Evolutionary conservation across 2,329 filamentous ascomycete genomes (phyloP), one percentile per base, ranked within the genome.

Genomic region (Pseudophaeomoniella oleicola): DNA sequence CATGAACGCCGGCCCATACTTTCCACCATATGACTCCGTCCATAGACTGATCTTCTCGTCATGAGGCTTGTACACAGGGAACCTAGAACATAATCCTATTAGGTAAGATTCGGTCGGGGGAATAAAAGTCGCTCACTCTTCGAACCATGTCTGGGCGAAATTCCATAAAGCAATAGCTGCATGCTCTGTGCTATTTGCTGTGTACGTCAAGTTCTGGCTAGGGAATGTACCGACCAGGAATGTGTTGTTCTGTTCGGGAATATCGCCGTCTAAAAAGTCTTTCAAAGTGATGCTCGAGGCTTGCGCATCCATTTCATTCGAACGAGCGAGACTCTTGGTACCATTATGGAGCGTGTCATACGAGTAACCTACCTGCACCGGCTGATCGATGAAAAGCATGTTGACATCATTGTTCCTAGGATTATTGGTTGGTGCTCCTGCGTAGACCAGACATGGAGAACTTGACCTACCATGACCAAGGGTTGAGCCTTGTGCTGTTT

Each of bases 11-110:
- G 77, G 77, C 0, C 75, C 80, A 46, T 82, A 85, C 38, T 75
- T 71, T 10, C 81, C 81, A 19, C 77, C 72, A 51, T 82, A 79
- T 53, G 73, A 78, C 52, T 84, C 77, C 1, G 75, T 68, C 42
- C 80, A 81, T 3, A 83, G 57, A 46, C 76, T 75, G 37, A 83
- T 64, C 4, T 40, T 39, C 32, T 67, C 63, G 36, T 72, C 65
- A 34, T 66, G 64, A 3, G 62, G 63, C 47, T 66, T 58, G 46
- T 77, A 75, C 12, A 62, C 57, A 0, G 69, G 71, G 38, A 77
- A 78, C 27, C 69, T 42, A 53, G 50, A 30, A 48, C 36, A 31
- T 9, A 27, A 27, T 27, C 22, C 6, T n/a, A n/a, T n/a, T n/a
- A n/a, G n/a, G n/a, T n/a, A n/a, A n/a, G n/a, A n/a, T n/a, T n/a